Evolutionary conservation across 169 alveolate species (phyloP).

Genomic region (Theileria luwenshuni): DNA sequence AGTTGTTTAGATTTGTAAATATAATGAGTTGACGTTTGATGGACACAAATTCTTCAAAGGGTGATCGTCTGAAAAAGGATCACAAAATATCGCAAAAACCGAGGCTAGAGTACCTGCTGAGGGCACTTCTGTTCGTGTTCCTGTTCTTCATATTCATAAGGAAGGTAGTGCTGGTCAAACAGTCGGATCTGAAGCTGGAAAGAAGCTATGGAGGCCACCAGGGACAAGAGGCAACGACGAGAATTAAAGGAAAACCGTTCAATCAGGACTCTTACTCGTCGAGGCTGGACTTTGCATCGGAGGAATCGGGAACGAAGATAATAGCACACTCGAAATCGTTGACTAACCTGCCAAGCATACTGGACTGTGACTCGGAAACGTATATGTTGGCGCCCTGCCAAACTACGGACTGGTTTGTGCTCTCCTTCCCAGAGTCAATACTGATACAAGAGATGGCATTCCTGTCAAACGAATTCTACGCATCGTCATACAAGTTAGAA

Average conservation of each 20-base stretch:
- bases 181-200: not conserved
- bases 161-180: not conserved
- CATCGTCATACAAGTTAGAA: slow-evolving; percentile 73
- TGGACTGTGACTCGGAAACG: slow-evolving; percentile 72
- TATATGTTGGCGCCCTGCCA: slow-evolving; percentile 83
- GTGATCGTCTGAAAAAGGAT: slow-evolving; percentile 11
- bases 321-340: slow-evolving; percentile 75
- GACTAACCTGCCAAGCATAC: slow-evolving; percentile 64
- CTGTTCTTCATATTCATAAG: slow-evolving; percentile 12
- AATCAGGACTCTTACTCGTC: slow-evolving; percentile 50
- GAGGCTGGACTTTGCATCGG: slow-evolving; percentile 81
- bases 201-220: not conserved
- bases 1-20: no score
- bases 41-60: no score
- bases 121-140: slow-evolving; percentile 7
- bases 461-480: slow-evolving; percentile 78
- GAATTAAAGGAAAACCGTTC: slow-evolving; percentile 55
- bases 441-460: slow-evolving; percentile 78
- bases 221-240: not conserved
- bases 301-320: slow-evolving; percentile 82
- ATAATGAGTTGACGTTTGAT: no score
- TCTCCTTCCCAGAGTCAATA: slow-evolving; percentile 80
- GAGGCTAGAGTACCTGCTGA: not conserved
- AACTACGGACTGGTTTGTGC: slow-evolving; percentile 77
- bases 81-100: slow-evolving; percentile 1